phyloP scores from a whole-genome alignment of 495 filamentous ascomycete species.

The Rostrohypoxylon terebratum region DNA sequence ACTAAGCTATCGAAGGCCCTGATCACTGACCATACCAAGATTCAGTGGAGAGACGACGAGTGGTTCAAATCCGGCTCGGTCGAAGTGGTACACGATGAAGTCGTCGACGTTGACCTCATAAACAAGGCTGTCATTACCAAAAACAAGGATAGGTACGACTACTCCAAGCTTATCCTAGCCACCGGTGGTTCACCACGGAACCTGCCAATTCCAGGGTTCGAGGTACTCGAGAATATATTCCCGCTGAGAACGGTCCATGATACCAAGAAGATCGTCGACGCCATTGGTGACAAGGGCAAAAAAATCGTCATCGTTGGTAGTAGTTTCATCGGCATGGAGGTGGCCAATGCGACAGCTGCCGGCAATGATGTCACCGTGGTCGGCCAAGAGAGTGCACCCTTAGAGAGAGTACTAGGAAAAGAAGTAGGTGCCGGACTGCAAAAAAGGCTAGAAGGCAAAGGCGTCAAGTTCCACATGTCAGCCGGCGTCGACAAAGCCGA shows the following conservation, averaged over 20 bases:
- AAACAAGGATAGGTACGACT: conserved; percentile 74
- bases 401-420: conserved; percentile 88
- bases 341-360: conserved; percentile 79
- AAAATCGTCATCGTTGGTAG: conserved; percentile 92
- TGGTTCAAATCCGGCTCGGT: conserved; percentile 84
- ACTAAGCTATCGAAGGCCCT: conserved; percentile 96
- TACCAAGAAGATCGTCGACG: conserved; percentile 77
- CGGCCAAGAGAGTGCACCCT: conserved; percentile 88
- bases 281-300: conserved; percentile 85
- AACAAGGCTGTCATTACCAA: conserved; percentile 77
- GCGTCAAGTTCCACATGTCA: conserved; percentile 85
- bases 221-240: conserved; percentile 88
- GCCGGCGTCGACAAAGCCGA: conserved; percentile 84
- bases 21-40: conserved; percentile 81
- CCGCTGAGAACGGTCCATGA: conserved; percentile 79
- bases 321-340: conserved; percentile 97
- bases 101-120: conserved; percentile 79
- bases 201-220: conserved; percentile 88
- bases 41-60: conserved; percentile 76
- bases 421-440: conserved; percentile 85
- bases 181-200: conserved; percentile 83
- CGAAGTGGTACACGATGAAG: conserved; percentile 79
- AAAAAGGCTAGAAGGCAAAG: conserved; percentile 79
- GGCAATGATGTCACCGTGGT: conserved; percentile 87
- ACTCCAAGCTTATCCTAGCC: conserved; percentile 90